A percentile compares a stretch with the other conserved stretches of the same genome.
phyloP scores from a whole-genome alignment of 495 filamentous ascomycete genomes.

The Letharia columbiana region DNA sequence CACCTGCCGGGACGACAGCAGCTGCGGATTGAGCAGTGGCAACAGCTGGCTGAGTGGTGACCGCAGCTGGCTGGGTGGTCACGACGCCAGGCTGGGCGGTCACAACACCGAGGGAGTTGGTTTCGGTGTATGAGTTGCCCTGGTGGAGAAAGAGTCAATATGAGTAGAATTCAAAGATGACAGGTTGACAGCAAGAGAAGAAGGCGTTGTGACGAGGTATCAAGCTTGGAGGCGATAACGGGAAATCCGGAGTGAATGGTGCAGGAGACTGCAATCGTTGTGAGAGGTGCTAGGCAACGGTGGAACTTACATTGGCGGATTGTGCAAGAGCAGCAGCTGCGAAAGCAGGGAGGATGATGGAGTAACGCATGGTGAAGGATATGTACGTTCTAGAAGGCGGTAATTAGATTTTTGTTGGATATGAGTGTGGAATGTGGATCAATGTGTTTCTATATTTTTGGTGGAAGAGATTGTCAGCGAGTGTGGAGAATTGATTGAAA shows the following conservation, averaged over 20 bases:
- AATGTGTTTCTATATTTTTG: not conserved
- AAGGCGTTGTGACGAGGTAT: not conserved
- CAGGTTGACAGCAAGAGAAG: not conserved
- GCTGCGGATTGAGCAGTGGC: slow-evolving; percentile 38
- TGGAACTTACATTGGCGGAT: slow-evolving; percentile 6
- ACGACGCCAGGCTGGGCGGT: slow-evolving; percentile 32
- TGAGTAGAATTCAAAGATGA: not conserved
- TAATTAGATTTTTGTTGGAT: not conserved
- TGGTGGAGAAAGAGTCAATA: slow-evolving; percentile 1
- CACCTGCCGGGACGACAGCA: slow-evolving; percentile 43
- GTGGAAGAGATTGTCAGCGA: slow-evolving; percentile 1
- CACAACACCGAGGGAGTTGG: slow-evolving; percentile 49
- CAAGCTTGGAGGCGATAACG: too few relatives aligned
- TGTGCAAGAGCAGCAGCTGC: slow-evolving; percentile 13
- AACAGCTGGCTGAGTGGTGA: slow-evolving; percentile 37
- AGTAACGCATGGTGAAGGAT: slow-evolving; percentile 17
- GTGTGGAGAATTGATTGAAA: not conserved
- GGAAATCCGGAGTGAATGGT: not conserved
- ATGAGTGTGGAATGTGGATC: not conserved
- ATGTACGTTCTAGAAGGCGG: not conserved
- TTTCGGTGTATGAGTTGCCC: slow-evolving; percentile 17
- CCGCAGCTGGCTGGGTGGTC: slow-evolving; percentile 32
- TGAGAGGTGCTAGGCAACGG: not conserved
- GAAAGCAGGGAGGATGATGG: slow-evolving; percentile 16
- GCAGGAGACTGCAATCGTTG: not conserved